phyloP scores from a whole-genome alignment of 2,329 filamentous ascomycete genomes.

The Aulographum hederae region DNA sequence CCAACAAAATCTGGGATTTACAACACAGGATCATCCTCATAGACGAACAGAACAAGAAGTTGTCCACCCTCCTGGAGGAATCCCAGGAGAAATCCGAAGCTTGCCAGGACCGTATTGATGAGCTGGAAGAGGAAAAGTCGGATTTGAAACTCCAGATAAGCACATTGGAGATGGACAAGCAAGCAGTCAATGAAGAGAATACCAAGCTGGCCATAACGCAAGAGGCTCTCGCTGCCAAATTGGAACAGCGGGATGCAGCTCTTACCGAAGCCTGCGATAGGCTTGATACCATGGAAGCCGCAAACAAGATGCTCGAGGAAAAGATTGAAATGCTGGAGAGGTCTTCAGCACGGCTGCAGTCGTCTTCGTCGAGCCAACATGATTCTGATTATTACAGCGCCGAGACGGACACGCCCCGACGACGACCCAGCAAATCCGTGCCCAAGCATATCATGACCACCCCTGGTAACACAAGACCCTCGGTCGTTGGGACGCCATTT shows the following conservation, averaged over 20 bases:
- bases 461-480: background rate
- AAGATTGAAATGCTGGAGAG: background rate
- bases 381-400: background rate
- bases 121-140: background rate
- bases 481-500: background rate
- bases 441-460: background rate
- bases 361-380: background rate
- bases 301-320: no score
- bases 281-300: no score
- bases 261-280: no score
- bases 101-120: background rate
- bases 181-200: background rate
- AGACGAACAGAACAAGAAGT: background rate
- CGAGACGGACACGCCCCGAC: background rate
- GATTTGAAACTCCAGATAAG: background rate
- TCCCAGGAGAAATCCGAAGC: background rate
- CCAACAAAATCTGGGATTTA: background rate
- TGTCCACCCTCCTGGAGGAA: background rate
- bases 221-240: background rate
- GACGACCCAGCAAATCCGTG: background rate
- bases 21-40: background rate
- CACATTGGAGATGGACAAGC: background rate
- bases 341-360: background rate
- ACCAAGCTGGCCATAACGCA: no score
- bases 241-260: background rate